A percentile compares a stretch with the other conserved stretches of the same genome.
These are phyloP conservation scores for Myotisia sp. DNA, from an alignment of 2,329 filamentous ascomycete species.

Conservation along the genomic window DNA sequence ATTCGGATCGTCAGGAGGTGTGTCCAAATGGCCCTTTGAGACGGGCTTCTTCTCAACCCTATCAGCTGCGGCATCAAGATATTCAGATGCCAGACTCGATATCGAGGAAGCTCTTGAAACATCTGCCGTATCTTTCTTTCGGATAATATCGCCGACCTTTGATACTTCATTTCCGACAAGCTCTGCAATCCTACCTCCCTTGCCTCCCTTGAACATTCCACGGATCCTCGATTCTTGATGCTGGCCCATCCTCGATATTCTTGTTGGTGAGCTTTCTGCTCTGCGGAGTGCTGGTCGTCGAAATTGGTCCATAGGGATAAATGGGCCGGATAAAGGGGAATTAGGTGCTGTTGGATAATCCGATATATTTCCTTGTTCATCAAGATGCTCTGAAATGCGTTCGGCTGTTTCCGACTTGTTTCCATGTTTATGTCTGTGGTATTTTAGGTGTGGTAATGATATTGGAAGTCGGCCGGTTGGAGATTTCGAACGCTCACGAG, in stretches of 20 bases:
- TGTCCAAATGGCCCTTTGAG: background rate
- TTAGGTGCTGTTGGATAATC: background rate
- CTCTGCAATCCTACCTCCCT: slow-evolving; percentile 58
- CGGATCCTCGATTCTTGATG: slow-evolving; percentile 47
- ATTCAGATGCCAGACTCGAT: slow-evolving; percentile 33
- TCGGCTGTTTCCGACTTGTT: too few species aligned
- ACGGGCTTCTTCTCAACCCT: slow-evolving; percentile 15
- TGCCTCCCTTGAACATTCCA: slow-evolving; percentile 69
- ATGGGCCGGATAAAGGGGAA: background rate
- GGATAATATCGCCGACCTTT: slow-evolving; percentile 46
- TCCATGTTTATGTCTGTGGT: slow-evolving; percentile 1
- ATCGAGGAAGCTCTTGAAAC: slow-evolving; percentile 32
- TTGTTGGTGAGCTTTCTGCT: slow-evolving; percentile 15
- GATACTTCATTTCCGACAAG: slow-evolving; percentile 53
- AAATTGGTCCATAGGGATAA: background rate
- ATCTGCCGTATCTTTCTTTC: slow-evolving; percentile 40
- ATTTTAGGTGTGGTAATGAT: slow-evolving; percentile 7
- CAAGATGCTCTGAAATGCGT: background rate
- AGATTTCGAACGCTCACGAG: slow-evolving; percentile 48
- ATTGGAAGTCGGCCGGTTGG: slow-evolving; percentile 26
- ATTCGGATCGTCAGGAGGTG: too few species aligned
- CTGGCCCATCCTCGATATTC: slow-evolving; percentile 17
- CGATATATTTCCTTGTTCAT: background rate
- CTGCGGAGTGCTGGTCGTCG: slow-evolving; percentile 8
- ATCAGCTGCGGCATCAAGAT: slow-evolving; percentile 35